phyloP scores from a whole-genome alignment of 331 rosid species.

The Prunus yedoensis region DNA sequence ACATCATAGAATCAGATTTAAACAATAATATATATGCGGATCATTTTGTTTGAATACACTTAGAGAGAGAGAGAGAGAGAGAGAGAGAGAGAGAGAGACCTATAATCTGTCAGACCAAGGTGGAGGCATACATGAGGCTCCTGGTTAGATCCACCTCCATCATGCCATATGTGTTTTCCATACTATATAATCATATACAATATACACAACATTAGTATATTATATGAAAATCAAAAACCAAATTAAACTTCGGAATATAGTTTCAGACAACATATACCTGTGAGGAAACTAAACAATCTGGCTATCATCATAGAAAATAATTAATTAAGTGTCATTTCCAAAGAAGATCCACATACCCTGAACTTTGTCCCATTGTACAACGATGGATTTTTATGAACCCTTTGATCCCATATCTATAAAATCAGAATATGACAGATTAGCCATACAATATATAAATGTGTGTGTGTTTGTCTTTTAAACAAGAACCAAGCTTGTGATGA shows the following conservation, averaged over 20 bases:
- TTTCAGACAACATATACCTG: not conserved
- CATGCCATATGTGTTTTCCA: slow-evolving; percentile 48
- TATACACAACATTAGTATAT: not conserved
- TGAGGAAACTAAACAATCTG: slow-evolving; percentile 7
- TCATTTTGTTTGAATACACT: not conserved
- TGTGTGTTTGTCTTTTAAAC: not conserved
- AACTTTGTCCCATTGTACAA: slow-evolving; percentile 79
- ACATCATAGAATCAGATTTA: not conserved
- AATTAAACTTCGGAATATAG: not conserved
- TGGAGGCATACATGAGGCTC: slow-evolving; percentile 63
- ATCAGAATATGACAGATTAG: slow-evolving; percentile 1
- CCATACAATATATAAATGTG: not conserved
- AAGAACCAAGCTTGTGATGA: not conserved
- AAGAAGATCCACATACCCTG: slow-evolving; percentile 50
- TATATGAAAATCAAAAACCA: not conserved
- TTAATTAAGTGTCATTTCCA: not conserved
- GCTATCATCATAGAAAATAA: not conserved
- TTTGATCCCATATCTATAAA: slow-evolving; percentile 77
- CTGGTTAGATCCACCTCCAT: slow-evolving; percentile 40
- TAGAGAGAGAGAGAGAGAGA: no score
- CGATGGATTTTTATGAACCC: slow-evolving; percentile 56
- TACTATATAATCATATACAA: slow-evolving; percentile 45
- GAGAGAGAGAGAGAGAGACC: no score
- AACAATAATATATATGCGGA: not conserved
- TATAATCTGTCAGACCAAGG: slow-evolving; percentile 90